Base-by-base conservation (phyloP, 2,329 filamentous ascomycete genomes). In the Fusarium nurragi region DNA sequence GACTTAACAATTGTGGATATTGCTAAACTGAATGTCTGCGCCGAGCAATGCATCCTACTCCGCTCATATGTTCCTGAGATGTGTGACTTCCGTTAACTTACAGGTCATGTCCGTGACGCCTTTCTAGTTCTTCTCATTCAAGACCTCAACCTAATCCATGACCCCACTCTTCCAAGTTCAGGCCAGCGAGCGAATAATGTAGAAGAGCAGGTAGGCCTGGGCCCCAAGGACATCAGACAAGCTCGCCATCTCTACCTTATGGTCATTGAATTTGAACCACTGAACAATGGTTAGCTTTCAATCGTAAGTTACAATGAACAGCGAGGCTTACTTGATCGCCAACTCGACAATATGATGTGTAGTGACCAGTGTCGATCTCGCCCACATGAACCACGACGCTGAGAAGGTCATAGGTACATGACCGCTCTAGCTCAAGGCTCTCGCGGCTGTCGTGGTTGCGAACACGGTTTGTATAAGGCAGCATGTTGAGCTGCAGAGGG, bases 231-330 rank as follows among this genome's bases (percentile, higher is more conserved):
- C 94, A 59, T 97, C 92, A 6, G 90, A 91, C 74, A 95, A 90
- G 43, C 87, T 88, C 3, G 92, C 94, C 54, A 94, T 75, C 61
- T 94, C 92, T 22, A 98, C 94, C 75, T 93, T 93, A 75, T 95
- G 94, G 74, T 98, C 94, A 73, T 98, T 96, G 78, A 97, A 97
- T 53, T 92, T 88, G 76, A 97, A 97, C 94, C 94, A 98, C 85
- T 97, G 67, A 61, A 74, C 12, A 37, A 26, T 64, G 26, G 46
- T 65, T 40, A 69, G 57, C 18, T 50, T 5, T 34, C 14, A 9
- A 16, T 21, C 25, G 7, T 13, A 22, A 3, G 34, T 6, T 18
- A 5, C 22, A n/a, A 19, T 9, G 5, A 38, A 14, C 12, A 13
- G 10, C 25, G 14, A n/a, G 21, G 44, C 70, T 60, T 69, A 79